phyloP scores from a whole-genome alignment of 164 flowering plant species.

The Aristolochia californica region DNA sequence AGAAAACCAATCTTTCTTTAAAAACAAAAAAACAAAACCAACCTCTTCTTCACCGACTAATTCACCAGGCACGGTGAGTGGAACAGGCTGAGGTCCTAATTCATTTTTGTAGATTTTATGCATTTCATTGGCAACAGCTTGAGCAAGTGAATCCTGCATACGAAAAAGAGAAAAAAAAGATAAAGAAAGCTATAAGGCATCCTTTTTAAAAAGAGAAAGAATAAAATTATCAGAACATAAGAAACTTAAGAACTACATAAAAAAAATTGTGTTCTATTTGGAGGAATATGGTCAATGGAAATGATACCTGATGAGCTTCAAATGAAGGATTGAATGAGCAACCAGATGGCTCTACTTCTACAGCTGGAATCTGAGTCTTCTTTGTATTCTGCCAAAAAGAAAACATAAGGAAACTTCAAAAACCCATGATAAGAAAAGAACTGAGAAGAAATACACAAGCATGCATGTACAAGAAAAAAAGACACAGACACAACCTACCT shows the following conservation, averaged over 20 bases:
- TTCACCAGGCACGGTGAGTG: conserved; percentile 59
- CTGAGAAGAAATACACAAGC: too few relatives aligned
- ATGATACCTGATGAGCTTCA: conserved; percentile 76
- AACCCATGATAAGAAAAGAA: not conserved
- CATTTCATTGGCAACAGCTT: conserved; percentile 95
- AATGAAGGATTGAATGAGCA: conserved; percentile 84
- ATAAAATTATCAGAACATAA: not conserved
- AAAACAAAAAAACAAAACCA: too few relatives aligned
- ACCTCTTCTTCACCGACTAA: conserved; percentile 73
- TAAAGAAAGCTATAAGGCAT: not conserved
- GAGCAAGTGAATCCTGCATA: conserved; percentile 87
- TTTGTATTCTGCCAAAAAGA: conserved; percentile 33
- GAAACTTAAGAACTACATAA: not conserved
- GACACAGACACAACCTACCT: conserved; percentile 24
- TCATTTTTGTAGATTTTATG: conserved; percentile 68
- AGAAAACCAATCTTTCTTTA: not conserved
- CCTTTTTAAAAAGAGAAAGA: too few relatives aligned
- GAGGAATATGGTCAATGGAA: not conserved
- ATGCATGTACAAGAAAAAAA: too few relatives aligned
- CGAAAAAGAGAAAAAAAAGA: conserved; percentile 4
- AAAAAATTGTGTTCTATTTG: not conserved
- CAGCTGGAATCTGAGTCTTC: conserved; percentile 70
- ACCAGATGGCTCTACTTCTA: conserved; percentile 88
- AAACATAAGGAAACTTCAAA: not conserved
- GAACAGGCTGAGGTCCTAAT: conserved; percentile 86